Base-by-base conservation (phyloP, 2,329 filamentous ascomycete species). In the Fusarium verticillioides region DNA sequence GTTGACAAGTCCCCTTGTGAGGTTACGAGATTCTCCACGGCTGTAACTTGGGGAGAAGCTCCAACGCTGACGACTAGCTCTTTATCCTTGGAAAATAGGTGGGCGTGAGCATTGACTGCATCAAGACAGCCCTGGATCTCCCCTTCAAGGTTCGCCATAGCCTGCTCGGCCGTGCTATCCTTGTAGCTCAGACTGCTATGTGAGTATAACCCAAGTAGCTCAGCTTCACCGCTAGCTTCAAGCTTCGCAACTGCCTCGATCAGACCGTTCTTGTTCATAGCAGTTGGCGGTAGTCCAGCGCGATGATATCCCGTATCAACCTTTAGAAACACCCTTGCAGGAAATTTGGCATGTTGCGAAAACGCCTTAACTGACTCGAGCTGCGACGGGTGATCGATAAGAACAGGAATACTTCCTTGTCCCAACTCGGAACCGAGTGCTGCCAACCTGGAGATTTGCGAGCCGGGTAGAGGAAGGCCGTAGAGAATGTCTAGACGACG, bases 231-330 rank as follows among this genome's bases (percentile, higher is more conserved):
- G 1, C 50, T 28, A 0, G 23, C 23, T 1, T 82, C 77, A 2
- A 81, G 75, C 1, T 70, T 9, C 0, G 84, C 76, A 0, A 84
- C 79, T 7, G 50, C 53, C 7, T 80, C 69, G 4, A 89, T 79
- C 2, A 89, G 76, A 0, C 79, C 71, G 21, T 75, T 72, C 23
- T 81, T 80, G 28, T 81, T 79, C 34, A 89, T 80, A 2, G 79
- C 79, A 1, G 79, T 70, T 0, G 87, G 84, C 1, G 83, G 80
- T 0, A 92, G 77, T 1, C 91, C 91, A 1, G 91, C 90, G 6
- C 91, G 87, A 69, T 90, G 87, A 75, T 91, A 90, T 1, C 90
- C 90, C 0, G 89, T 89, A 69, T 92, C 91, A 0, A 92, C 85
- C 66, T 92, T 92, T 43, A 92, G 76, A 49, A 87, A 91, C 4